Base-by-base conservation (phyloP, 2,329 filamentous ascomycete species). In the Leptographium radiaticola region DNA sequence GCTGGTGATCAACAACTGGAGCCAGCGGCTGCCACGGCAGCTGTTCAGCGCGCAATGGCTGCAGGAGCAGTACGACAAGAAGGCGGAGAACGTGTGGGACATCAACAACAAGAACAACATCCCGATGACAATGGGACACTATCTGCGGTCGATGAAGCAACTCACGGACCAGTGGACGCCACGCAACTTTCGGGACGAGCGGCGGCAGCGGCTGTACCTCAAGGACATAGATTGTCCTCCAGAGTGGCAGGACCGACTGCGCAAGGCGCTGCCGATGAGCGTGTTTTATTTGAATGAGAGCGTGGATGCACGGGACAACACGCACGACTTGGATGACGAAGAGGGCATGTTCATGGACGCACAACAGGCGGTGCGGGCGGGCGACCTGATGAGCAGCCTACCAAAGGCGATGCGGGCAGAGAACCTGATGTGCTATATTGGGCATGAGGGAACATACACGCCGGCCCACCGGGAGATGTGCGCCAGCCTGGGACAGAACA, bases 371-470 rank as follows among this genome's bases (percentile, higher is more conserved):
- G 86, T 84, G 2, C 79, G 83, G 47, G 85, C 89, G 2, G 91
- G 91, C 8, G 93, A 98, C 64, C 70, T 98, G 38, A 98, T 98
- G 93, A 95, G 89, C 65, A 90, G 86, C 62, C 75, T 98, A 6
- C 89, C 89, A 0, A 71, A 77, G 45, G 80, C 85, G 44, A 96
- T 96, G 88, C 84, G 89, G 49, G 93, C 93, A 0, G 84, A 95
- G 64, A 98, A 98, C 59, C 75, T 98, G 61, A 96, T 96, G 93
- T 97, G 91, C 66, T 98, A 98, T 63, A 85, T 97, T 62, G 93
- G 93, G 0, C 91, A 97, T 62, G 93, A 98, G 71, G 93, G 93
- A 7, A 98, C 93, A 1, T 97, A 91, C 64, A 98, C 93, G 0
- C 91, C 93, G 11, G 84, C 90, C 0, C 93, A 98, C 69, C 82